These are phyloP conservation scores for Penicillium sp. DNA, from an alignment of 2,329 filamentous ascomycete genomes.

Conservation along the genomic window DNA sequence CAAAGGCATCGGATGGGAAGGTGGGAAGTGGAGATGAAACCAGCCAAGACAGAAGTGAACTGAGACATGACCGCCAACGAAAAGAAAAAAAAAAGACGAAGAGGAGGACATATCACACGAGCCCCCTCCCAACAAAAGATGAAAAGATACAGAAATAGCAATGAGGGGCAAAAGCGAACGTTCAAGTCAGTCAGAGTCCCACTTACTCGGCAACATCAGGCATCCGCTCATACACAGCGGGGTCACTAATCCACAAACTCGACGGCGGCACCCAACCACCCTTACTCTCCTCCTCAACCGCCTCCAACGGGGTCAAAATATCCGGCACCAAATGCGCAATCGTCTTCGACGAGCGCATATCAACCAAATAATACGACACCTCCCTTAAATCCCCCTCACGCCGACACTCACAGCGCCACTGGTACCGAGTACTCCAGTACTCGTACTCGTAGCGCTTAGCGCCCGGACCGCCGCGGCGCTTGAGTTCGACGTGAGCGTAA, in stretches of 20 bases:
- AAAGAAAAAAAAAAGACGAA: neutral
- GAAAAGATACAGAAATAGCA: neutral
- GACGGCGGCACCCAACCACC: slow-evolving; percentile 91
- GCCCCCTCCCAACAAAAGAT: neutral
- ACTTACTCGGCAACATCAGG: slow-evolving; percentile 89
- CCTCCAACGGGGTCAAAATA: slow-evolving; percentile 72
- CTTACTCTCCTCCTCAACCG: slow-evolving; percentile 72
- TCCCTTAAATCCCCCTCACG: slow-evolving; percentile 68
- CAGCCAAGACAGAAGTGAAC: no score
- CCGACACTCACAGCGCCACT: slow-evolving; percentile 78
- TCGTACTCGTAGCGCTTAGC: slow-evolving; percentile 86
- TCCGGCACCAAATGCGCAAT: slow-evolving; percentile 88
- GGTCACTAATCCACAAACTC: slow-evolving; percentile 87
- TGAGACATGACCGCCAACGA: neutral
- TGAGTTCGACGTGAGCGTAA: slow-evolving; percentile 89
- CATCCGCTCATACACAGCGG: slow-evolving; percentile 68
- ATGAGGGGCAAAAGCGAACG: neutral
- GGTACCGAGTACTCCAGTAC: slow-evolving; percentile 88
- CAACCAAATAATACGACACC: slow-evolving; percentile 80
- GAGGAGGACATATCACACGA: neutral
- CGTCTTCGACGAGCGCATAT: slow-evolving; percentile 66
- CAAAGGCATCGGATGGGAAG: neutral
- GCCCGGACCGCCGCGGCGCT: slow-evolving; percentile 66
- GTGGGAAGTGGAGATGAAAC: neutral
- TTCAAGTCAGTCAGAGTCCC: neutral